These are phyloP conservation scores for Scheffersomyces quercinus DNA, from an alignment of 1,139 yeast species.

Conservation along the genomic window DNA sequence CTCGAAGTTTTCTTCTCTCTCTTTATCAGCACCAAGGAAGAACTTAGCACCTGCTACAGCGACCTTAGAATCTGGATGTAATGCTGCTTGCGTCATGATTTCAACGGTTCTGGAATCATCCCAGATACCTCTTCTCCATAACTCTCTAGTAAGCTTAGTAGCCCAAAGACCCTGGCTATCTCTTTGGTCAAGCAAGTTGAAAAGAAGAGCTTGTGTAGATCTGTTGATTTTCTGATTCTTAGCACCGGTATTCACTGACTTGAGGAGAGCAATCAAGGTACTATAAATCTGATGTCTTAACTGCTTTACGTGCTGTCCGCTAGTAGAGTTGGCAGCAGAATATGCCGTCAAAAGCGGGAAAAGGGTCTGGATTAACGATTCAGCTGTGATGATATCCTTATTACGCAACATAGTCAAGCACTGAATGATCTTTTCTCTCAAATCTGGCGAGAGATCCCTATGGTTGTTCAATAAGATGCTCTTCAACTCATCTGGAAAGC, in stretches of 20 bases:
- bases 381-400: slow-evolving; percentile 79
- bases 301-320: slow-evolving; percentile 79
- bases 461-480: slow-evolving; percentile 71
- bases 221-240: slow-evolving; percentile 85
- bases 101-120: slow-evolving; percentile 95
- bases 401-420: slow-evolving; percentile 88
- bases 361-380: slow-evolving; percentile 75
- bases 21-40: slow-evolving; percentile 93
- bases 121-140: slow-evolving; percentile 98
- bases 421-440: slow-evolving; percentile 89
- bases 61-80: slow-evolving; percentile 84
- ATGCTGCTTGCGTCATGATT: slow-evolving; percentile 93
- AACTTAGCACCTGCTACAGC: slow-evolving; percentile 87
- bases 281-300: slow-evolving; percentile 81
- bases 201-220: slow-evolving; percentile 87
- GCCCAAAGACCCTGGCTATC: slow-evolving; percentile 94
- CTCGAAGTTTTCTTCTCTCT: slow-evolving; percentile 80
- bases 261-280: slow-evolving; percentile 74
- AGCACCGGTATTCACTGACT: slow-evolving; percentile 79
- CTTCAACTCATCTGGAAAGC: slow-evolving; percentile 79
- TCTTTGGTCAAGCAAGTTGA: slow-evolving; percentile 77
- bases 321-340: slow-evolving; percentile 37
- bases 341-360: slow-evolving; percentile 78
- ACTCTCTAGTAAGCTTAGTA: slow-evolving; percentile 86
- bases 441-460: slow-evolving; percentile 75